Conservation (phyloP, 805 yeast genomes). For the Candida endomychidarum region DNA sequence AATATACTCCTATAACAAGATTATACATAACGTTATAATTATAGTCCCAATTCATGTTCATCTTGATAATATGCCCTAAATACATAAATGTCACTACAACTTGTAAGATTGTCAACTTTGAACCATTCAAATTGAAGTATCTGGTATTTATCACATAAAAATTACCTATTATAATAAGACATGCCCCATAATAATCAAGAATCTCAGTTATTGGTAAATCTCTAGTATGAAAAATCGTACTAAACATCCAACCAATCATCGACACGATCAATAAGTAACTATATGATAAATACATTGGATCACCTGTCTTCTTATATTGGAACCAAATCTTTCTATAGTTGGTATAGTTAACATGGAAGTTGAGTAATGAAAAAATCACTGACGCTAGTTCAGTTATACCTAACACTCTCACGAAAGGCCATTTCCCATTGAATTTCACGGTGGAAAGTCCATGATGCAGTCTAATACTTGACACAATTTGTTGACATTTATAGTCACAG, state of each 20-base stretch:
- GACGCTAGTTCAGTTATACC: slow-evolving; percentile 40
- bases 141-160: slow-evolving; percentile 36
- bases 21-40: slow-evolving; percentile 35
- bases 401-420: slow-evolving; percentile 40
- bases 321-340: slow-evolving; percentile 27
- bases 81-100: slow-evolving; percentile 19
- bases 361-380: slow-evolving; percentile 34
- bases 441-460: slow-evolving; percentile 19
- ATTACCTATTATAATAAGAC: slow-evolving; percentile 34
- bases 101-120: slow-evolving; percentile 20
- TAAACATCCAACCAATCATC: slow-evolving; percentile 38
- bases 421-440: slow-evolving; percentile 45
- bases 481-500: slow-evolving; percentile 43
- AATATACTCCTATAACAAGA: slow-evolving; percentile 29
- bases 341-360: slow-evolving; percentile 33
- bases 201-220: slow-evolving; percentile 39
- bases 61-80: slow-evolving; percentile 27
- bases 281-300: slow-evolving; percentile 31
- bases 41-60: slow-evolving; percentile 39
- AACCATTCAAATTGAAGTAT: slow-evolving; percentile 23
- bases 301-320: slow-evolving; percentile 24
- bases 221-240: slow-evolving; percentile 38
- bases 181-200: slow-evolving; percentile 44
- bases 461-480: slow-evolving; percentile 28
- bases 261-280: slow-evolving; percentile 26